Percentiles rank a stretch among this genome's conserved stretches.
Conservation (phyloP, 139 green algal species). For the Microglena sp. region DNA sequence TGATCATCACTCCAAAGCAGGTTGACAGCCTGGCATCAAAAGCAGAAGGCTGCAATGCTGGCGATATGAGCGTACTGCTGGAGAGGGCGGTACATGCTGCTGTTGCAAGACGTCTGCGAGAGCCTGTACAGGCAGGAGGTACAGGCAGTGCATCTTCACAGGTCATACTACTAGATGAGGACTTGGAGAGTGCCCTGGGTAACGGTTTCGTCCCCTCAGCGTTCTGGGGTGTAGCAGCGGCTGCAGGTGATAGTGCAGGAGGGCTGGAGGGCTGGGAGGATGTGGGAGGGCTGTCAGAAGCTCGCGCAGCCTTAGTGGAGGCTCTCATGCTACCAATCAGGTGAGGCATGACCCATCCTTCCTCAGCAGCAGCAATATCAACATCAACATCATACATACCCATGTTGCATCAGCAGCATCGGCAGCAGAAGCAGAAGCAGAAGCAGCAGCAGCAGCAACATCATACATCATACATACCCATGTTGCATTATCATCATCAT, state of each 20-base stretch:
- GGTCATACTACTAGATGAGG: constrained; percentile 3
- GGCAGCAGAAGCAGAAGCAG: too few species aligned
- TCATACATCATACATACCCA: too few species aligned
- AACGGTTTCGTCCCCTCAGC: constrained; percentile 57
- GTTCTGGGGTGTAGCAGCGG: constrained; percentile 41
- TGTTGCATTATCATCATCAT: too few species aligned
- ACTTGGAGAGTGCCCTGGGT: constrained; percentile 40
- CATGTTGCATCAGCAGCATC: too few species aligned
- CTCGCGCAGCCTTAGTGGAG: constrained; percentile 65
- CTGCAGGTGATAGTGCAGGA: neutral
- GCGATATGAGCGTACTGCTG: constrained; percentile 57
- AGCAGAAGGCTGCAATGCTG: constrained; percentile 64
- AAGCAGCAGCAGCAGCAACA: too few species aligned
- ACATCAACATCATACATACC: too few species aligned
- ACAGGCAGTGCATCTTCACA: neutral
- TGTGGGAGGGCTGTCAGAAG: constrained; percentile 77
- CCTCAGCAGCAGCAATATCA: too few species aligned
- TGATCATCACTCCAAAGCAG: neutral
- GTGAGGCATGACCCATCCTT: too few species aligned
- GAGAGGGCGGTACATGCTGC: constrained; percentile 56
- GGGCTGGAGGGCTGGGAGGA: constrained; percentile 56
- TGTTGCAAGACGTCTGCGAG: constrained; percentile 22
- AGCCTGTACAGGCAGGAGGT: neutral
- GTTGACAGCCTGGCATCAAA: constrained; percentile 16
- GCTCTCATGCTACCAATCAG: constrained; percentile 69